Base-by-base conservation (phyloP, 164 flowering plant genomes). In the Nymphaea colorata region DNA sequence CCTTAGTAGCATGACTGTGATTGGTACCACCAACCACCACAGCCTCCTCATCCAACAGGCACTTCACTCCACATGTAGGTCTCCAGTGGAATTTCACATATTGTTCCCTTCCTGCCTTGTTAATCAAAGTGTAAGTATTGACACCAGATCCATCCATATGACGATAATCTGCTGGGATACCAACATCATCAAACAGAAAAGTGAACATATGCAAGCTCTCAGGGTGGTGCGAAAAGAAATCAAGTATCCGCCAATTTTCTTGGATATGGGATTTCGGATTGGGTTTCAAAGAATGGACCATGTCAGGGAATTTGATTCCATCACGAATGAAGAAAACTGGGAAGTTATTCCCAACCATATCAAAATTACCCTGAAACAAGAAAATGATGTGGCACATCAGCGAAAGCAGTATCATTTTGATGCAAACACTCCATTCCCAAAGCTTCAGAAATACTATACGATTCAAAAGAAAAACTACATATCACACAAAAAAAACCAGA, bases 61-160 rank as follows among this genome's bases (percentile, higher is more conserved):
- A 81, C 81, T 94, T 91, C 25, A 91, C 96, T 18, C 96, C 99
- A 73, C 97, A 94, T 64, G 96, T 91, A 61, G 99, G 99, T 70
- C 79, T 90, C 99, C 99, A 94, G 69, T 94, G 99, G 76, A 94
- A 94, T 73, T 94, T 94, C 79, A 90, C 99, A 60, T 85, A 90
- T 59, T 77, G 74, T 8, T 72, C 92, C 70, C 88, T 94, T 59
- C 99, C 99, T 67, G 83, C 85, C 75, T 83, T 90, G 83, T 82
- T 86, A 68, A 94, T 80, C 43, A 94, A 82, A 47, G 88, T 86
- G 62, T 87, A 91, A 65, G 99, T 86, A 76, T 91, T 83, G 43
- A 94, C 99, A 76, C 99, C 97, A 60, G 82, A 87, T 14, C 98
- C 99, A 2, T 91, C 97, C 96, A 94, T 94, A 82, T 94, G 99